Conservation (phyloP, 345 rosid genomes). For the Populus deltoides region DNA sequence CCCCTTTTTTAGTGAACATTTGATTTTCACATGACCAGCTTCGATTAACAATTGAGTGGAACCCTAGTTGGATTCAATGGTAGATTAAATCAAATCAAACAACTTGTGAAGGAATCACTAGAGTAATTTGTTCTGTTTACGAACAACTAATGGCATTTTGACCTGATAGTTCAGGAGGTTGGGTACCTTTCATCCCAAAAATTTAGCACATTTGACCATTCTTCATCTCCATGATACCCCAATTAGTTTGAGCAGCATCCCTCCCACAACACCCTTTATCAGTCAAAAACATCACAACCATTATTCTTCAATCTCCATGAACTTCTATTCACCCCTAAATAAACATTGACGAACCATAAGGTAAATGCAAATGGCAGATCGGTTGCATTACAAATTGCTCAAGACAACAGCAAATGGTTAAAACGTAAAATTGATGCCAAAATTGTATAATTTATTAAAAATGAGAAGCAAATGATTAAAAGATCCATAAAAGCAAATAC, state of each 20-base stretch:
- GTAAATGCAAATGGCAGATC: background rate
- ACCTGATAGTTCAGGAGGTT: background rate
- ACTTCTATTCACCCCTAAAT: background rate
- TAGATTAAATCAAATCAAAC: background rate
- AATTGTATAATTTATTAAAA: background rate
- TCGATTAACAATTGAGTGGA: background rate
- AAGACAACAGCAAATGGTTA: background rate
- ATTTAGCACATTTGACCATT: background rate
- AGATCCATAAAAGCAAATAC: conserved; percentile 3
- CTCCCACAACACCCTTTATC: background rate
- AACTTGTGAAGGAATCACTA: background rate
- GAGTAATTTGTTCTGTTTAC: no score
- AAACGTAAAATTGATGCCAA: background rate
- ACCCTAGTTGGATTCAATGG: background rate
- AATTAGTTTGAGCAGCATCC: background rate
- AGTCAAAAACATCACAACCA: background rate
- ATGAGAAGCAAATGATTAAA: background rate
- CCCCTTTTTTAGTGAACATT: background rate
- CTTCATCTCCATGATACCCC: background rate
- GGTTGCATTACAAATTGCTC: background rate
- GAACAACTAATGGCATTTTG: background rate
- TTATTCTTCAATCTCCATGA: background rate
- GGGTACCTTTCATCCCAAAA: background rate
- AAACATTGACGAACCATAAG: background rate
- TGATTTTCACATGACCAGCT: background rate